Percentiles rank a stretch among this genome's conserved stretches.
Conservation (phyloP, 2,329 filamentous ascomycete genomes). For the Hypoxylon sp. region DNA sequence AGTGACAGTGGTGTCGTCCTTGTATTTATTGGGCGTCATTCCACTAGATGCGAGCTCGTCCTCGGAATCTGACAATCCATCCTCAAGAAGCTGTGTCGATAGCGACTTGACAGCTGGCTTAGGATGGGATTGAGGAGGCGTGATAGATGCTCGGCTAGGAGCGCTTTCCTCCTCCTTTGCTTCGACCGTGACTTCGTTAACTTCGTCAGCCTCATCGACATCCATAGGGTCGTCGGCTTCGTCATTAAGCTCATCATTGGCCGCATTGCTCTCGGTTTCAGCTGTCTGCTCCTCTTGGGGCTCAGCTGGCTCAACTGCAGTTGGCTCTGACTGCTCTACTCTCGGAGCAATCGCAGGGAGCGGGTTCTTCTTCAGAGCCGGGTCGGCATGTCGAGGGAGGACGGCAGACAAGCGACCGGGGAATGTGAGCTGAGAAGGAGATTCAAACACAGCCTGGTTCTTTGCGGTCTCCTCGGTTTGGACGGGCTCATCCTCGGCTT, state of each 20-base stretch:
- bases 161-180: slow-evolving; percentile 30
- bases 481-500: slow-evolving; percentile 2
- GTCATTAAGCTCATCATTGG: slow-evolving; percentile 13
- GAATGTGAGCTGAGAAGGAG: slow-evolving; percentile 52
- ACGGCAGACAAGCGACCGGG: slow-evolving; percentile 57
- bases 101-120: slow-evolving; percentile 47
- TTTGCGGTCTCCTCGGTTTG: slow-evolving; percentile 27
- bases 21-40: slow-evolving; percentile 40
- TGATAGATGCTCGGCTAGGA: slow-evolving; percentile 34
- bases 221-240: slow-evolving; percentile 36
- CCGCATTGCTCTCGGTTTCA: no score
- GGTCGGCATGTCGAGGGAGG: slow-evolving; percentile 54
- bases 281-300: slow-evolving; percentile 7
- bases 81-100: slow-evolving; percentile 57
- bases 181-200: slow-evolving; percentile 40
- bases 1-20: slow-evolving; percentile 41
- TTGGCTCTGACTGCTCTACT: slow-evolving; percentile 14
- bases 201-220: no score
- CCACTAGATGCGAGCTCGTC: slow-evolving; percentile 56
- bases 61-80: slow-evolving; percentile 61
- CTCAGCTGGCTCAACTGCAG: slow-evolving; percentile 4
- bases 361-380: slow-evolving; percentile 47
- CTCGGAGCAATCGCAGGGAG: slow-evolving; percentile 28
- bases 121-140: slow-evolving; percentile 45
- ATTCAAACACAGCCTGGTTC: slow-evolving; percentile 46